Evolutionary conservation across 345 rosid species (phyloP).

Genomic region (Clausena lansium): DNA sequence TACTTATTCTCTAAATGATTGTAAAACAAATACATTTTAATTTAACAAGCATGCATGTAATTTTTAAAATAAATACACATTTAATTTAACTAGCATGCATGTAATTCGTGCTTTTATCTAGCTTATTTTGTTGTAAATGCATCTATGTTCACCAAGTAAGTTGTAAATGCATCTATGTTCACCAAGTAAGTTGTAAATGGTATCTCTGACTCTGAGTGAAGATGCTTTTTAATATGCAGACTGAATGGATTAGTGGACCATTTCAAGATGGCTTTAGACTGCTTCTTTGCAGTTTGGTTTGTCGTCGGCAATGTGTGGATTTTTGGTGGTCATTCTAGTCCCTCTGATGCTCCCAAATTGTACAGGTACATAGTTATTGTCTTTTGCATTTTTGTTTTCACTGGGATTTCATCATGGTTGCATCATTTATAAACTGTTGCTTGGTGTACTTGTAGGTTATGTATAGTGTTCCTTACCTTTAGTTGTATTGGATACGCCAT

Average conservation of each 20-base stretch:
- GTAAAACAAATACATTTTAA: background rate
- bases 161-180: conserved; percentile 1
- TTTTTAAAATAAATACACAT: background rate
- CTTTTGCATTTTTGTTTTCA: background rate
- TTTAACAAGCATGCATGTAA: background rate
- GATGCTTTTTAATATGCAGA: conserved; percentile 37
- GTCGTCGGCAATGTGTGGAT: conserved; percentile 96
- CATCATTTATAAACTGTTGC: conserved; percentile 13
- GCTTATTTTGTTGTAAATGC: background rate
- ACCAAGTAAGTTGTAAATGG: conserved; percentile 3
- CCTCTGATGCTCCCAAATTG: conserved; percentile 84
- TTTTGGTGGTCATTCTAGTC: conserved; percentile 74
- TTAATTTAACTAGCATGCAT: background rate
- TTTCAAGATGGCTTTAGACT: conserved; percentile 85
- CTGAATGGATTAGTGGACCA: conserved; percentile 69
- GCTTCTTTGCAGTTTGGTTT: conserved; percentile 96
- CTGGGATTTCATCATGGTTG: background rate
- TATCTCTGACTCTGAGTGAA: conserved; percentile 9
- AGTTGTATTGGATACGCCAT: conserved; percentile 93
- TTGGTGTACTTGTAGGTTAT: conserved; percentile 56
- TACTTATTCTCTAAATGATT: background rate
- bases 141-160: background rate
- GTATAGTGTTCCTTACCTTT: conserved; percentile 88
- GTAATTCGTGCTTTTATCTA: background rate
- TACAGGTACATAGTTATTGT: conserved; percentile 47